Conservation (phyloP, 176 grass and related monocot species). For the Aegilops tauschii region DNA sequence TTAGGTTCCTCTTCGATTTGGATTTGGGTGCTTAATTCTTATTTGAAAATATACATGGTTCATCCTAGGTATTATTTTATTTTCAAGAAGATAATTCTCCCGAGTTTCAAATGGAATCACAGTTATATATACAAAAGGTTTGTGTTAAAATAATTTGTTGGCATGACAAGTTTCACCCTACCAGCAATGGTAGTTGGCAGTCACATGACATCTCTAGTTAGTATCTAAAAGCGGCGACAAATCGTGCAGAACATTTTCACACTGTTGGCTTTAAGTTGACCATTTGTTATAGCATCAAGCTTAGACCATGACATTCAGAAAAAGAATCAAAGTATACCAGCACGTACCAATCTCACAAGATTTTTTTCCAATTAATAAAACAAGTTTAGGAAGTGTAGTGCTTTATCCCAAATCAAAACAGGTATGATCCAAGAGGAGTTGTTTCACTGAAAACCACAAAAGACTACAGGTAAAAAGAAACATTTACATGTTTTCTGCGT, state of each 20-base stretch:
- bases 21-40: neutral
- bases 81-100: neutral
- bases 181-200: neutral
- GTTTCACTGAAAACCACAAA: neutral
- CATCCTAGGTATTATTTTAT: neutral
- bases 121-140: neutral
- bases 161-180: neutral
- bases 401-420: neutral
- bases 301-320: neutral
- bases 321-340: neutral
- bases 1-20: neutral
- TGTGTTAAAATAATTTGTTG: neutral
- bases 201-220: neutral
- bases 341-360: neutral
- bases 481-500: neutral
- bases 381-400: neutral
- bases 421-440: neutral
- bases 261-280: neutral
- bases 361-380: neutral
- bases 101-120: neutral
- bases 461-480: neutral
- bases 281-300: neutral
- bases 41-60: neutral
- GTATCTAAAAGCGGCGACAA: neutral
- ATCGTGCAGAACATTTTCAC: neutral